Percentiles rank a stretch among this genome's conserved stretches.
Evolutionary conservation across 306 rosid genomes (phyloP).

Genomic region (Myrica gale): DNA sequence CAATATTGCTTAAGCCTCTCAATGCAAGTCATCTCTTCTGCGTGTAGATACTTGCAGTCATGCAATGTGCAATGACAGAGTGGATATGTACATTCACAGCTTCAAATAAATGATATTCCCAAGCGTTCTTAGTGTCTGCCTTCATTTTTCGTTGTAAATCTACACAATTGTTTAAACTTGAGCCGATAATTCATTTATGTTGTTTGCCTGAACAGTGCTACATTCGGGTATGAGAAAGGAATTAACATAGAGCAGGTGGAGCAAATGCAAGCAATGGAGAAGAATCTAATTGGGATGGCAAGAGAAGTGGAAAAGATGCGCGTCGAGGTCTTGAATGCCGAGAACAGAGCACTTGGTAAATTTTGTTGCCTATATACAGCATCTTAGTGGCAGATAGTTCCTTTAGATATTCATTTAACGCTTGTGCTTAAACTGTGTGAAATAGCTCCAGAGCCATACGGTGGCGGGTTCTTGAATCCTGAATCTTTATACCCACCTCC

Average conservation of each 20-base stretch:
- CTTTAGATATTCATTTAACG: conserved; percentile 29
- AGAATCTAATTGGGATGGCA: conserved; percentile 67
- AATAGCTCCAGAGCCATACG: conserved; percentile 47
- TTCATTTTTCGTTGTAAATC: neutral
- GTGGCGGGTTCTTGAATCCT: conserved; percentile 31
- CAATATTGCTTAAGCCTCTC: neutral
- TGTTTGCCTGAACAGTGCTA: conserved; percentile 41
- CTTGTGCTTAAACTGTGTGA: conserved; percentile 4
- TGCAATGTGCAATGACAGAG: neutral
- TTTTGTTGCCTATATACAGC: conserved; percentile 22
- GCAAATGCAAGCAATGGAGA: conserved; percentile 71
- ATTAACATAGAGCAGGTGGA: conserved; percentile 69
- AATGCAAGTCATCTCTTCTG: neutral
- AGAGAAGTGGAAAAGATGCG: conserved; percentile 75
- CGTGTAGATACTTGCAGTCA: neutral
- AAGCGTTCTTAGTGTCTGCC: neutral
- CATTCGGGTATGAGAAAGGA: conserved; percentile 70
- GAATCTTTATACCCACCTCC: conserved; percentile 30
- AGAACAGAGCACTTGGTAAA: conserved; percentile 68
- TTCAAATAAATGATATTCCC: neutral
- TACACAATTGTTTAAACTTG: conserved; percentile 13
- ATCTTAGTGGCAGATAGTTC: conserved; percentile 13
- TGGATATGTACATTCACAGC: neutral
- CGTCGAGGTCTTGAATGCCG: conserved; percentile 54
- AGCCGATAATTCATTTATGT: conserved; percentile 26